phyloP scores from a whole-genome alignment of 257 asterid species.

The Solanum paucissectum region DNA sequence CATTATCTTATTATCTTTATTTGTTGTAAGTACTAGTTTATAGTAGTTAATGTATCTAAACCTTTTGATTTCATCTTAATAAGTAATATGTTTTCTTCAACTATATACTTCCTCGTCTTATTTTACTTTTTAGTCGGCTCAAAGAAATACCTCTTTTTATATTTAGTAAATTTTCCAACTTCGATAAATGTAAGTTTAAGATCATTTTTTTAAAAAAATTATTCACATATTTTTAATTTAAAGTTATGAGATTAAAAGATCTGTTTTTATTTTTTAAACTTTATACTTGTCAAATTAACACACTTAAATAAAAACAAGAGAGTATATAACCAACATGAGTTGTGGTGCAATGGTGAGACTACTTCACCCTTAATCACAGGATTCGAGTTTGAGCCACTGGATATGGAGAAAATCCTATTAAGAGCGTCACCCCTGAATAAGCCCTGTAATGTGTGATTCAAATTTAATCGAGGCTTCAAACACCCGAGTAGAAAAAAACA shows the following conservation, averaged over 20 bases:
- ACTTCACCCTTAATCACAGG: too few species aligned
- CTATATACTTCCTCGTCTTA: neutral
- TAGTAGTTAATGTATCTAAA: neutral
- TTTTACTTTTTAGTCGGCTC: neutral
- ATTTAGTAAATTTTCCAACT: neutral
- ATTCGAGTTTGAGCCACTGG: too few species aligned
- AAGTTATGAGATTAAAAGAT: too few species aligned
- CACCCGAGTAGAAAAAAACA: neutral
- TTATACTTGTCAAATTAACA: too few species aligned
- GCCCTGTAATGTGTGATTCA: too few species aligned
- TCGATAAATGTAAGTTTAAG: neutral
- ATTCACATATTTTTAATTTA: neutral
- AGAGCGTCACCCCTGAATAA: fast-evolving
- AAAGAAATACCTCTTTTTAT: too few species aligned
- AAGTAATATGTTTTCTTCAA: too few species aligned
- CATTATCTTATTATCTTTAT: neutral
- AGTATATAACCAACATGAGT: too few species aligned
- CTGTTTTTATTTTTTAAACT: too few species aligned
- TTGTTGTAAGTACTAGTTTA: neutral
- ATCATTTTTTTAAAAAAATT: neutral
- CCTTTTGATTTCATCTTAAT: neutral
- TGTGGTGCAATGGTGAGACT: too few species aligned
- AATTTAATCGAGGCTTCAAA: too few species aligned
- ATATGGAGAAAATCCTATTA: too few species aligned
- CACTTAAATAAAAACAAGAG: neutral